Base-by-base conservation (phyloP, 371 early-diverging fungal species). In the Mucor irregularis region DNA sequence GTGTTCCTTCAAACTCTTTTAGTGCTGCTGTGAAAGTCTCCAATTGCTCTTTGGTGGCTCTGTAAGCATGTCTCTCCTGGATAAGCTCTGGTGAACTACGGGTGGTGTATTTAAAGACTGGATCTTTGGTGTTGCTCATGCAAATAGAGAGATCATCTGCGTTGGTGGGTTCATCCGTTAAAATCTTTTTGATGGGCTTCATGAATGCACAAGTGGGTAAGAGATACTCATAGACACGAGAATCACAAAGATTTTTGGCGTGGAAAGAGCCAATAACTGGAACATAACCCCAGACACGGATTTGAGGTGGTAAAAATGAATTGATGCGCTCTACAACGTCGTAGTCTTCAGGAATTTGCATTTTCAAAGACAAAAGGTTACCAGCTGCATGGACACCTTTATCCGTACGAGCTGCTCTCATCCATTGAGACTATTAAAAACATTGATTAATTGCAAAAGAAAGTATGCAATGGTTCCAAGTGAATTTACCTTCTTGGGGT, bases 321-420 rank as follows among this genome's bases (percentile, higher is more conserved):
- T 95, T 97, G 66, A 93, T 80, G 52, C 80, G 85, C 34, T 77
- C 68, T 8, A 97, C 79, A 8, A 94, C 68, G 30, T 88, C 85
- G 17, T 56, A 46, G 35, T 88, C 91, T 16, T 50, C 54, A 1
- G 66, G 65, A 14, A 87, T 68, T 34, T 89, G 84, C 86, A 97
- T 84, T 75, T 99, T 99, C 31, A 93, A 61, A 2, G 94, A 89
- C n/a, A 97, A 82, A 0, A 99, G 85, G 55, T 98, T 94, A 17
- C 98, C 96, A 19, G 95, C 96, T 7, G 99, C 99, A 70, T 98
- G 98, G 2, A 99, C 99, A 17, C 99, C 99, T 75, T 99, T 99
- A 72, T 99, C 99, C 0, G 99, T 99, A 24, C 99, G 85, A n/a
- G 98, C 99, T 10, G 96, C 89, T 50, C 99, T 77, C 83, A 83